Evolutionary conservation across 345 rosid species (phyloP), one percentile per base, ranked within the genome.

Genomic region (Rubroshorea leprosula): DNA sequence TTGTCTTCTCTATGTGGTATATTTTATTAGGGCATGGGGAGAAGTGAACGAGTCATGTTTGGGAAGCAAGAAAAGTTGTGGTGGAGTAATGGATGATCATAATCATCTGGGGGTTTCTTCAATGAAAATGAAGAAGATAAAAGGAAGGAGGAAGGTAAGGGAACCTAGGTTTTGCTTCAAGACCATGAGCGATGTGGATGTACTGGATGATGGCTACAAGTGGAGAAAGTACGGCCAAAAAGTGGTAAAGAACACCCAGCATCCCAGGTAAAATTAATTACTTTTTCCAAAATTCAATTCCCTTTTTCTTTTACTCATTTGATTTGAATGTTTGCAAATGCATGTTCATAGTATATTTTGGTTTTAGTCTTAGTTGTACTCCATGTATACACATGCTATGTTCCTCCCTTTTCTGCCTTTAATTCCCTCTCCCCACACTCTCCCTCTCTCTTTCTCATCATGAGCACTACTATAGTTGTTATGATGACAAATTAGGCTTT

Each of bases 161-260:
- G 99, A 93, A 49, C 99, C 99, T 16, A 80, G 99, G 76, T 93
- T 93, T 71, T 85, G 96, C 80, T 93, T 93, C 83, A 89, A 93
- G 87, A 93, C 99, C 53, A 74, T 89, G 74, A 93, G 97, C 64
- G 97, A 93, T 3, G 78, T 93, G 24, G 99, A 93, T 80, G 96
- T 93, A 29, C 70, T 93, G 54, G 97, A 93, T 65, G 99, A 93
- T 73, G 99, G 99, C 22, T 93, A 93, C 68, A 79, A 91, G 68
- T 93, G 99, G 99, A 78, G 99, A 54, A 93, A 93, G 74, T 93
- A 93, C 69, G 99, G 99, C 58, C 99, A 93, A 86, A 93, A 93
- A 73, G 99, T 93, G 58, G 99, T 87, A 20, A 93, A 93, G 80
- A 89, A 93, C 83, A 93, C 99, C 13, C 91, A 78, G 70, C 97